Base-by-base conservation (phyloP, 1,284 basidiomycete genomes). In the Ceraceosorus guamensis region DNA sequence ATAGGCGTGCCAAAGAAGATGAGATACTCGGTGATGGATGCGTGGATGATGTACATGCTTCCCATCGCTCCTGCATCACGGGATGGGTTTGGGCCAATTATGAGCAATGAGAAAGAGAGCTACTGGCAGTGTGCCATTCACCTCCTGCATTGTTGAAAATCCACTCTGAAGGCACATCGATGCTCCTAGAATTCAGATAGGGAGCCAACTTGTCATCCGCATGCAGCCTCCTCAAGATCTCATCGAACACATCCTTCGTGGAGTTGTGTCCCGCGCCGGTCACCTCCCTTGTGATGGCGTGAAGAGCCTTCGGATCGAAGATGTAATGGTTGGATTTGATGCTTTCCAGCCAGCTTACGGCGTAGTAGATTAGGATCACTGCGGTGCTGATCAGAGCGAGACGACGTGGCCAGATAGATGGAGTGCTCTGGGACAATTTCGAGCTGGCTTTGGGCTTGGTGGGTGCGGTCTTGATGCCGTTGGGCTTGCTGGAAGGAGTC, bases 131-230 rank as follows among this genome's bases (percentile, higher is more conserved):
- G 50, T 10, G 11, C 24, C 5, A 55, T 54, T 13, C 34, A 51
- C 95, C 93, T 16, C 92, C 93, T 0, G 93, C 93, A 73, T 98
- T 98, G 81, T 87, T 97, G 79, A 95, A 89, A 46, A 97, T 84
- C 93, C 93, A 97, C 73, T 97, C 91, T 24, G 83, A 83, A 32
- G 60, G 63, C 51, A 67, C 57, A 34, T 54, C 59, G 46, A 68
- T 66, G 34, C 66, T 60, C 47, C 70, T 58, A 46, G 58, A 58
- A 62, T 75, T 75, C 43, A 75, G 60, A 32, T 65, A 66, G 37
- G 63, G 68, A 3, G 59, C 65, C 3, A 61, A 49, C 50, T 68
- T 67, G 43, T 67, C 67, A 50, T 75, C 68, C 34, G 58, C 53
- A 11, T 60, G 58, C 14, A 75, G 65, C 32, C 60, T 41, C 35